Evolutionary conservation across 2,329 filamentous ascomycete genomes (phyloP), one percentile per base, ranked within the genome.

Genomic region (Venturia oleaginea): DNA sequence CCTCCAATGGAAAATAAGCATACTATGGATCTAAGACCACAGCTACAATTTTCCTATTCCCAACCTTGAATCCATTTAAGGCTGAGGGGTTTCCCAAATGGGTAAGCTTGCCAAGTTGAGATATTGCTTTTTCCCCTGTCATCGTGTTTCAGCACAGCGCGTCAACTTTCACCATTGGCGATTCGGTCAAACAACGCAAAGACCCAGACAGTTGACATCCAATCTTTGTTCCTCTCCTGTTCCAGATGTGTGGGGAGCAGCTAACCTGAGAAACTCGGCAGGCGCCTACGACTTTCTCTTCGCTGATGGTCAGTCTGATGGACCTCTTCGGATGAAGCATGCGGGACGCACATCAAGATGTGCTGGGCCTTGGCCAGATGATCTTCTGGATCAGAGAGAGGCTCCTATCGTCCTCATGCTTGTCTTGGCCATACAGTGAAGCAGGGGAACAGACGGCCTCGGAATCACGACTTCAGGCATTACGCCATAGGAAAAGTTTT

Each of bases 161-260:
- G 59, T 38, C 59, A 24, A 60, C 32, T 15, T 43, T 15, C n/a
- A 32, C 59, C 34, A 60, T 60, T 60, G 32, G 59, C 59, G 15
- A n/a, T 43, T 19, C 24, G 27, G 40, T 37, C 34, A 60, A 60
- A 42, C 57, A 60, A 19, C n/a, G 57, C 40, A 42, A 27, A 40
- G 34, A 43, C 57, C 40, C 57, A 60, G 13, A 60, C 57, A 27
- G 32, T 13, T 38, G 57, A 1, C 19, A 15, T 24, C 22, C 32
- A 7, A n/a, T 40, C 7, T 37, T 62, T 62, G 61, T 62, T 62
- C 24, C 42, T 62, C 42, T 27, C 61, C 22, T 51, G 61, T 62
- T 24, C 15, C 61, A 62, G 61, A 15, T 30, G 51, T 51, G 42
- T 24, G n/a, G 30, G 42, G 61, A 32, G n/a, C 11, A 27, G 22